Base-by-base conservation (phyloP, 1,284 basidiomycete species). In the Puccinia horiana region DNA sequence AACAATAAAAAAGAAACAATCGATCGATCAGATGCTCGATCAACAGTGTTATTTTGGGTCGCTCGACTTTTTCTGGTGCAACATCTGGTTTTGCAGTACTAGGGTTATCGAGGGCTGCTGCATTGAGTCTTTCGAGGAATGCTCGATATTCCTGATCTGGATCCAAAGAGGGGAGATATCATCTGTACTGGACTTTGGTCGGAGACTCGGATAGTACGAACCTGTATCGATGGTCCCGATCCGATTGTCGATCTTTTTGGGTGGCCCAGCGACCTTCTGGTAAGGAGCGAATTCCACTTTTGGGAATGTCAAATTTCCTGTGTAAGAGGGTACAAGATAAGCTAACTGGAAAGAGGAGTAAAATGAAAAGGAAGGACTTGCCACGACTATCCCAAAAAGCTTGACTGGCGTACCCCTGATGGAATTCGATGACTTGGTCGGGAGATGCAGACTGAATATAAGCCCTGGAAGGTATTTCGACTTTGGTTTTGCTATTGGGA, bases 261-360 rank as follows among this genome's bases (percentile, higher is more conserved):
- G 92, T 83, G 92, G 91, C 0, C 89, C 86, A 0, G 94, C 93
- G 2, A 92, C 88, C 87, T 94, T 97, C 87, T 96, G 95, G 84
- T 92, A 94, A 0, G 95, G 95, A 0, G 96, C 93, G 86, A 93
- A 98, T 87, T 99, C 96, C 2, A 99, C 95, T 0, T 97, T 89
- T 0, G 94, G 94, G 80, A 92, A 90, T 2, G 91, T 93, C 85
- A 96, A 94, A 85, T 92, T 92, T 14, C 96, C 95, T 80, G 40
- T 47, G 18, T 29, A 61, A 61, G 8, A 35, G 11, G 12, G 52
- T 26, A 2, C 40, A 67, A 69, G 12, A 23, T 18, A 37, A 56
- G n/a, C 1, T 70, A 42, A 37, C 42, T 12, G 42, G 23, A 47
- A 37, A 5, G 23, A 56, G 42, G 35, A 12, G 35, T 23, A 67